phyloP scores from a whole-genome alignment of 1,139 yeast genomes.

The Protomyces pachydermus region DNA sequence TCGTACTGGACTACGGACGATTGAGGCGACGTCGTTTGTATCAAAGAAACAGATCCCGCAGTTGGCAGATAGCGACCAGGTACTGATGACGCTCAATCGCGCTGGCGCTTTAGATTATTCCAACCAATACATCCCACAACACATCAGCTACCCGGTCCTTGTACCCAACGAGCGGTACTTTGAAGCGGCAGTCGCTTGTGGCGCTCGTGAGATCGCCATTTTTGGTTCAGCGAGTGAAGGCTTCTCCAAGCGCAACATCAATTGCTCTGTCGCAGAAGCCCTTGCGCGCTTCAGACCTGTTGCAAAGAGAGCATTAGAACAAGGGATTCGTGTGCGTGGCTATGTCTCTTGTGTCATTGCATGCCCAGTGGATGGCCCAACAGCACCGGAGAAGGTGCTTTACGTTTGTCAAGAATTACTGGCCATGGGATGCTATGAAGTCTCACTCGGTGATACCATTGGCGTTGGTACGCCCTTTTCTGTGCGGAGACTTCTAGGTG shows the following conservation, averaged over 20 bases:
- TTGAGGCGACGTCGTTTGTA: conserved; percentile 41
- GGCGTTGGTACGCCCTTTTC: conserved; percentile 41
- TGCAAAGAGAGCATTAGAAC: conserved; percentile 35
- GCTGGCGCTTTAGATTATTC: background rate
- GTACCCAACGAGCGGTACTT: conserved; percentile 40
- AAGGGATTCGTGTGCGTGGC: conserved; percentile 37
- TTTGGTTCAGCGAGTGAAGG: conserved; percentile 42
- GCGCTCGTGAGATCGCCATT: conserved; percentile 38
- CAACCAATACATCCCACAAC: conserved; percentile 3
- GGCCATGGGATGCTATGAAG: conserved; percentile 41
- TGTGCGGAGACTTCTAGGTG: conserved; percentile 35
- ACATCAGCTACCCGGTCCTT: conserved; percentile 38
- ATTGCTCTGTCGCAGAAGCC: conserved; percentile 38
- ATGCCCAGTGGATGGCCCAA: conserved; percentile 41
- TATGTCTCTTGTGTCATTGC: conserved; percentile 41
- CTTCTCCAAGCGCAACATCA: conserved; percentile 39
- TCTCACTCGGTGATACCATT: conserved; percentile 41
- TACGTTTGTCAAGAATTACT: conserved; percentile 36
- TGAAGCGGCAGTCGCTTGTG: conserved; percentile 36
- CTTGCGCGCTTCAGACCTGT: conserved; percentile 36
- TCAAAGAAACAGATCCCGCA: conserved; percentile 43
- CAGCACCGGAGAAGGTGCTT: conserved; percentile 38
- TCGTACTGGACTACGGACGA: conserved; percentile 36
- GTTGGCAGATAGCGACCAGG: conserved; percentile 37
- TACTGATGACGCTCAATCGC: conserved; percentile 28